Evolutionary conservation across 2,329 filamentous ascomycete species (phyloP), one percentile per base, ranked within the genome.

Genomic region (Graphilbum fragrans): DNA sequence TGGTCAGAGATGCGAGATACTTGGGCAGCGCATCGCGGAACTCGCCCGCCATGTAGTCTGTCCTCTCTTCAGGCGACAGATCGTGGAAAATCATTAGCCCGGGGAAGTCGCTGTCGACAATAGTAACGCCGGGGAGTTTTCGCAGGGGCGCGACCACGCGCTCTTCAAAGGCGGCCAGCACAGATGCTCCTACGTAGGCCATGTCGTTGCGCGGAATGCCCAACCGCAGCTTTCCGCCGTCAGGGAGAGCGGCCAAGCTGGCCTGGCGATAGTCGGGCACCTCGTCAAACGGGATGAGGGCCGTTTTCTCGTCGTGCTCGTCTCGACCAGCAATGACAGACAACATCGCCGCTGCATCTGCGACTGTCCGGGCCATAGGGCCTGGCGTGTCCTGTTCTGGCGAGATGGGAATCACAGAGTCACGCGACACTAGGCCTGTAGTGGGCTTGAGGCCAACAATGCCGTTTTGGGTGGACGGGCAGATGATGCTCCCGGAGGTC

Each of bases 401-500:
- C 3, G 69, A 73, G 4, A 85, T 74, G 1, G 82, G 81, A 11
- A 86, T 72, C 2, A 83, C 79, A 5, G 80, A 62, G 45, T 70
- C 58, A 19, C 75, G 65, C 5, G 74, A 79, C 1, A 73, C 80
- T 2, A 83, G 59, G 0, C 81, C 81, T 3, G 82, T 72, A 0
- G 77, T 80, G 0, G 80, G 77, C 55, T 80, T 81, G 51, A 85
- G 76, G 1, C 79, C 80, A 0, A 82, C 79, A 4, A 83, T 54
- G 43, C 79, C 80, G 59, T 74, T 81, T 5, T 46, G 39, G 35
- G 57, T 51, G 0, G 62, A 53, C 0, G 81, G 80, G 10, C 64
- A 65, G 4, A 82, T 53, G 41, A 85, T 81, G 17, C 72, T 79
- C 4, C 79, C 80, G 45, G 66, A 66, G 0, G 80, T 83, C 55